Evolutionary conservation across 192 early-diverging fungal genomes (phyloP).

Genomic region (Martensiomyces pterosporus): DNA sequence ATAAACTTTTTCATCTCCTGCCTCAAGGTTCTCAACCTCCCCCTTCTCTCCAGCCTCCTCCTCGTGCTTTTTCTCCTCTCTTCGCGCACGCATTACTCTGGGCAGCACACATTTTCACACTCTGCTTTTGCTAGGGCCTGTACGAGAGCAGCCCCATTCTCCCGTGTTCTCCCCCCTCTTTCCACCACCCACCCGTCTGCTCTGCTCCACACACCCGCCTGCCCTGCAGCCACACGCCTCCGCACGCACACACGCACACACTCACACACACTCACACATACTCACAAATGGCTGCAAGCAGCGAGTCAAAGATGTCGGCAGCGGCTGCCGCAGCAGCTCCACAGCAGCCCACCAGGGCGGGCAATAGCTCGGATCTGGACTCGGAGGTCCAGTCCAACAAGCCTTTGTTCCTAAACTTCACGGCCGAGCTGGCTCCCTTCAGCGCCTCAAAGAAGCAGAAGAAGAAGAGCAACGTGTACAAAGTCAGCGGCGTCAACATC

Average conservation of each 20-base stretch:
- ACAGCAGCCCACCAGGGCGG: background rate
- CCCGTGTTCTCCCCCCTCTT: background rate
- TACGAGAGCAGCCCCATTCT: background rate
- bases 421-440: slow-evolving; percentile 47
- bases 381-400: slow-evolving; percentile 44
- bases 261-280: background rate
- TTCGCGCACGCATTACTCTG: too few species aligned
- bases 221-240: background rate
- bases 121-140: too few species aligned
- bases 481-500: slow-evolving; percentile 69
- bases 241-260: too few species aligned
- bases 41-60: background rate
- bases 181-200: background rate
- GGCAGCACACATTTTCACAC: too few species aligned
- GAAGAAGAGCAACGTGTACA: slow-evolving; percentile 50
- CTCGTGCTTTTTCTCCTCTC: too few species aligned
- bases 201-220: background rate
- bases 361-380: slow-evolving; percentile 38
- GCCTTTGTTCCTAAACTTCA: slow-evolving; percentile 54
- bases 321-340: slow-evolving; percentile 13
- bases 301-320: slow-evolving; percentile 4
- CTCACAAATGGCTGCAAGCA: background rate
- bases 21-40: background rate
- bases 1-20: slow-evolving; percentile 1
- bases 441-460: slow-evolving; percentile 40